phyloP scores from a whole-genome alignment of 139 green algal genomes.

The Ettlia oleoabundans region DNA sequence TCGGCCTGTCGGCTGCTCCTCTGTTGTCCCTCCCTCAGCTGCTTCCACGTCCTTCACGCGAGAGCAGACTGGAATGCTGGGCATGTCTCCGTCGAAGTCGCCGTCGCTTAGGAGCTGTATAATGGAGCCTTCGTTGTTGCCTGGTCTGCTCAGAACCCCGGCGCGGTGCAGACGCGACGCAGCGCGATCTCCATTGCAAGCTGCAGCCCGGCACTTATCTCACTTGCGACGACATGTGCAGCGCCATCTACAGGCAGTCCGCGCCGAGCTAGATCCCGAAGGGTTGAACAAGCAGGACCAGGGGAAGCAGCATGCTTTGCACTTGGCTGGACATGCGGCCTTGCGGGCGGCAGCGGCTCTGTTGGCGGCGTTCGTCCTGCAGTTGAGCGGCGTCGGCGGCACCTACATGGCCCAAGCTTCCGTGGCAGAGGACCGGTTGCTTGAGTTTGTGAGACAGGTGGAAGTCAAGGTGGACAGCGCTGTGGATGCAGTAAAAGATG shows the following conservation, averaged over 20 bases:
- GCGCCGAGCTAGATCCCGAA: no score
- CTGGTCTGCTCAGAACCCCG: no score
- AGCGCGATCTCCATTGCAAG: background rate
- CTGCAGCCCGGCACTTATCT: background rate
- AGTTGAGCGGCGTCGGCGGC: conserved; percentile 22
- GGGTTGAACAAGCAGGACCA: background rate
- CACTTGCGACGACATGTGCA: background rate
- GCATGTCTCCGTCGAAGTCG: no score
- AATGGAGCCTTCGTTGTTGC: no score
- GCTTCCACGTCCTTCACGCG: no score
- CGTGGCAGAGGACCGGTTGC: conserved; percentile 41
- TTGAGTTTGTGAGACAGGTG: conserved; percentile 34
- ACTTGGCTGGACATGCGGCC: background rate
- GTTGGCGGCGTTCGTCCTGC: conserved; percentile 16
- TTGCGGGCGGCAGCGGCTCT: background rate
- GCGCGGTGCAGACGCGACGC: background rate
- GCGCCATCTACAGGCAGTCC: background rate
- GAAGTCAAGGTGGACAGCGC: conserved; percentile 26
- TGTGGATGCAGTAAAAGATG: conserved; percentile 17
- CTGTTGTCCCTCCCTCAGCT: no score
- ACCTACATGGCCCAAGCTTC: conserved; percentile 8
- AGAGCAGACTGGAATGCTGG: no score
- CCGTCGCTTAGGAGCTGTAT: no score
- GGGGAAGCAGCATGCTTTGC: background rate
- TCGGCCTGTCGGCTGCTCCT: no score